Evolutionary conservation across 2,329 filamentous ascomycete species (phyloP).

Genomic region (Diplodia seriata): DNA sequence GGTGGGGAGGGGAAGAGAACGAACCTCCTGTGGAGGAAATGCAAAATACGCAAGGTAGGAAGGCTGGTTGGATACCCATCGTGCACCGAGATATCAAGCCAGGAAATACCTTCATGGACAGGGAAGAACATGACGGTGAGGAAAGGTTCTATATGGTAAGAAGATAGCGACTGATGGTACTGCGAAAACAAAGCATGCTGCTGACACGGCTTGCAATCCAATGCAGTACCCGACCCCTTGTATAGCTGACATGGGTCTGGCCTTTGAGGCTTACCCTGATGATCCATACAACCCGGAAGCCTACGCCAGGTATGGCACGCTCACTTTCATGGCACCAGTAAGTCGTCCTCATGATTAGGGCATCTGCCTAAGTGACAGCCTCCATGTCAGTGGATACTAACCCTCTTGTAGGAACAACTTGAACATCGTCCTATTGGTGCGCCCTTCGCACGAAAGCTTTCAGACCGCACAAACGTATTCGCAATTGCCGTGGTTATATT

Average conservation of each 20-base stretch:
- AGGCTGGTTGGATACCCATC: slow-evolving; percentile 14
- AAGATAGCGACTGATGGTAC: background rate
- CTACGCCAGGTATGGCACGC: background rate
- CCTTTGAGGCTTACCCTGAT: slow-evolving; percentile 11
- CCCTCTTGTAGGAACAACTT: background rate
- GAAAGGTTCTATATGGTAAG: slow-evolving; percentile 2
- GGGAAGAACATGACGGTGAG: background rate
- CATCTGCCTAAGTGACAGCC: background rate
- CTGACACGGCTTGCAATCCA: background rate
- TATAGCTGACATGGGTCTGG: background rate
- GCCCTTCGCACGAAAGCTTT: background rate
- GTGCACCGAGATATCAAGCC: slow-evolving; percentile 14
- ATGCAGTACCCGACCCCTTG: slow-evolving; percentile 7
- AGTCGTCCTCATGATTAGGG: background rate
- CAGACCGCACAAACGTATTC: slow-evolving; percentile 17
- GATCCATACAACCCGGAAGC: slow-evolving; percentile 13
- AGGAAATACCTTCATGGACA: background rate
- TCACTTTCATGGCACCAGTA: background rate
- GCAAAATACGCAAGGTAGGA: background rate
- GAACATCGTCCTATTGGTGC: background rate
- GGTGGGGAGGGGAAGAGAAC: slow-evolving; percentile 11
- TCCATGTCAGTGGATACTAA: background rate
- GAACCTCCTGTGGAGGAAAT: background rate
- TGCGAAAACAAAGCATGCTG: no score
- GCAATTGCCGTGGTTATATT: background rate